Conservation (phyloP, 2,329 filamentous ascomycete species). For the Cucurbitaria berberidis region DNA sequence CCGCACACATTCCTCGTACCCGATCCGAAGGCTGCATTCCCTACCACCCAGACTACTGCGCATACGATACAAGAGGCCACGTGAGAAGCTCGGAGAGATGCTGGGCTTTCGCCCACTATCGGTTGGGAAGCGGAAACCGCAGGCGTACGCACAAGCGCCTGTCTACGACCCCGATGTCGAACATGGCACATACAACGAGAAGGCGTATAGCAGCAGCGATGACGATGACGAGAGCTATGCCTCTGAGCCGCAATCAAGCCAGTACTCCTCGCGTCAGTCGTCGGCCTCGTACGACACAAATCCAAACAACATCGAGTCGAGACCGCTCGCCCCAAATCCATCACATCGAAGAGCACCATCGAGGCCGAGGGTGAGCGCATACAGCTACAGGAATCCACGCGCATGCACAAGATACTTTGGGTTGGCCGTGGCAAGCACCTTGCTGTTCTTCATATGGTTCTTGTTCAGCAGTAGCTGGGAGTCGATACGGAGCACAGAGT, state of each 20-base stretch:
- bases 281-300: conserved; percentile 37
- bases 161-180: conserved; percentile 40
- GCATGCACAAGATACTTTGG: conserved; percentile 80
- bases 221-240: conserved; percentile 44
- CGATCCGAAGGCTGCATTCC: background rate
- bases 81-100: conserved; percentile 24
- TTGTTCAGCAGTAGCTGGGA: conserved; percentile 75
- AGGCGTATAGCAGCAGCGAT: conserved; percentile 46
- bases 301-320: conserved; percentile 35
- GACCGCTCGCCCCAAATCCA: conserved; percentile 25
- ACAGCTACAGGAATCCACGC: conserved; percentile 70
- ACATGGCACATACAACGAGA: conserved; percentile 48
- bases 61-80: background rate
- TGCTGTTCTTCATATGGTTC: conserved; percentile 78
- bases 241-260: conserved; percentile 52
- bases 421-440: conserved; percentile 69
- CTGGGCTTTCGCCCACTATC: conserved; percentile 46
- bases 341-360: conserved; percentile 25
- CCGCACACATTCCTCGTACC: no score
- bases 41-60: background rate
- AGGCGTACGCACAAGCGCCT: conserved; percentile 39
- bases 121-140: conserved; percentile 47
- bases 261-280: conserved; percentile 61
- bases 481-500: conserved; percentile 67
- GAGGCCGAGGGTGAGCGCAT: conserved; percentile 42